Percentiles rank a stretch among this genome's conserved stretches.
Conservation (phyloP, 2,329 filamentous ascomycete genomes). For the Pseudogymnoascus sp. region DNA sequence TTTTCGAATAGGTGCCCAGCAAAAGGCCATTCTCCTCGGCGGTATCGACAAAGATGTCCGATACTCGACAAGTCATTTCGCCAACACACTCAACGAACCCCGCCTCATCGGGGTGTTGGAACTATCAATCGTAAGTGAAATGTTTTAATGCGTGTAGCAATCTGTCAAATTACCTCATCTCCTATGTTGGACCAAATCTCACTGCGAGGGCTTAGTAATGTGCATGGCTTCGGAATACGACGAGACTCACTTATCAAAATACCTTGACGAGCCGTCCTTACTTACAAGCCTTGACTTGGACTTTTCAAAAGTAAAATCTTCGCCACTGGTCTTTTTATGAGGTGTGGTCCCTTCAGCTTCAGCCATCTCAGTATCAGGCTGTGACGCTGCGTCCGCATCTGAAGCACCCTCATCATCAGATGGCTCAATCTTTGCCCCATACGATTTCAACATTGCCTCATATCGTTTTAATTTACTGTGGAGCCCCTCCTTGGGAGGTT, state of each 20-base stretch:
- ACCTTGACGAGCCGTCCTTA: conserved; percentile 19
- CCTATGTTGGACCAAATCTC: conserved; percentile 26
- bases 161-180: conserved; percentile 22
- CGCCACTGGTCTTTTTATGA: conserved; percentile 5
- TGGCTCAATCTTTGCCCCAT: conserved; percentile 21
- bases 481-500: conserved; percentile 18
- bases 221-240: not conserved
- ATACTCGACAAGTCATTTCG: conserved; percentile 6
- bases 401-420: conserved; percentile 18
- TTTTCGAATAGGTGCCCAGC: conserved; percentile 1
- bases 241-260: conserved; percentile 20
- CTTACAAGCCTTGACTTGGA: conserved; percentile 19
- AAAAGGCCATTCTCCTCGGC: conserved; percentile 15
- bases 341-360: conserved; percentile 10
- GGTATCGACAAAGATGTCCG: conserved; percentile 4
- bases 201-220: conserved; percentile 15
- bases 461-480: conserved; percentile 20
- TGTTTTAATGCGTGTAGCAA: not conserved
- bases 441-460: conserved; percentile 15
- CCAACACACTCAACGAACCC: conserved; percentile 12
- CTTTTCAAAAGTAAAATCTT: conserved; percentile 11
- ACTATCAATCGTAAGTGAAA: conserved; percentile 14
- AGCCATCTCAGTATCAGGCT: conserved; percentile 17
- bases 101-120: conserved; percentile 18
- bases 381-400: conserved; percentile 19